Percentiles rank a stretch among this genome's conserved stretches.
These are phyloP conservation scores for Lodderomyces theae DNA, from an alignment of 1,139 yeast species.

Conservation along the genomic window DNA sequence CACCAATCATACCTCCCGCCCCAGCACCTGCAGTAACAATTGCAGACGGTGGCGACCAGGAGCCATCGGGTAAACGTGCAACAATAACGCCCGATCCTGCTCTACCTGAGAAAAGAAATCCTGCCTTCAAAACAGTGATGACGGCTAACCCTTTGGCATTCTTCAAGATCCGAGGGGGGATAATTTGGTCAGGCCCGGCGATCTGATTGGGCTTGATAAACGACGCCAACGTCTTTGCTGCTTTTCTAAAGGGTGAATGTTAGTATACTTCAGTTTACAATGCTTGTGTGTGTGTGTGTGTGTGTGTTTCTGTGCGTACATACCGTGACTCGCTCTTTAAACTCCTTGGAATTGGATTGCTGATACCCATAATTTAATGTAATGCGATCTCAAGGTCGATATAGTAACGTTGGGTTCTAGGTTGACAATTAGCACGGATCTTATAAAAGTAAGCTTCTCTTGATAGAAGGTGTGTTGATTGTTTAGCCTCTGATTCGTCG, in stretches of 20 bases:
- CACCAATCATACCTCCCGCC: slow-evolving; percentile 97
- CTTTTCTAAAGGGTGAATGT: slow-evolving; percentile 53
- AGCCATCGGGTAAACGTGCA: slow-evolving; percentile 89
- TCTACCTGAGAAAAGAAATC: slow-evolving; percentile 91
- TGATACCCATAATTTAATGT: slow-evolving; percentile 56
- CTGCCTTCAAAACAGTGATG: slow-evolving; percentile 91
- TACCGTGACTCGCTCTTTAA: slow-evolving; percentile 83
- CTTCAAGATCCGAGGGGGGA: slow-evolving; percentile 83
- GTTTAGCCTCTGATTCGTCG: too few species aligned
- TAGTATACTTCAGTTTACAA: slow-evolving; percentile 4
- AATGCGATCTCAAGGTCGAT: too few species aligned
- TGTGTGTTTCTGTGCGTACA: slow-evolving; percentile 26
- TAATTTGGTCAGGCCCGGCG: slow-evolving; percentile 83
- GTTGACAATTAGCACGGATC: too few species aligned
- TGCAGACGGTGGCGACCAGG: slow-evolving; percentile 99
- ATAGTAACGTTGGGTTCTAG: too few species aligned
- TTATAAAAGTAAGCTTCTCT: too few species aligned
- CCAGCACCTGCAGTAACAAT: slow-evolving; percentile 97
- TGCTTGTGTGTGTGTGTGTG: too few species aligned
- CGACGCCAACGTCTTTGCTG: slow-evolving; percentile 88
- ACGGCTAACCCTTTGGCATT: slow-evolving; percentile 93
- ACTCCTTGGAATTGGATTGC: slow-evolving; percentile 93
- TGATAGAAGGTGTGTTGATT: too few species aligned
- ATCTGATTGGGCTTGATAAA: slow-evolving; percentile 95
- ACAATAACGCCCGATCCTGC: slow-evolving; percentile 97